A percentile compares a stretch with the other conserved stretches of the same genome.
Evolutionary conservation across 352 stramenopile genomes (phyloP).

Genomic region (Globisporangium camurandrum): DNA sequence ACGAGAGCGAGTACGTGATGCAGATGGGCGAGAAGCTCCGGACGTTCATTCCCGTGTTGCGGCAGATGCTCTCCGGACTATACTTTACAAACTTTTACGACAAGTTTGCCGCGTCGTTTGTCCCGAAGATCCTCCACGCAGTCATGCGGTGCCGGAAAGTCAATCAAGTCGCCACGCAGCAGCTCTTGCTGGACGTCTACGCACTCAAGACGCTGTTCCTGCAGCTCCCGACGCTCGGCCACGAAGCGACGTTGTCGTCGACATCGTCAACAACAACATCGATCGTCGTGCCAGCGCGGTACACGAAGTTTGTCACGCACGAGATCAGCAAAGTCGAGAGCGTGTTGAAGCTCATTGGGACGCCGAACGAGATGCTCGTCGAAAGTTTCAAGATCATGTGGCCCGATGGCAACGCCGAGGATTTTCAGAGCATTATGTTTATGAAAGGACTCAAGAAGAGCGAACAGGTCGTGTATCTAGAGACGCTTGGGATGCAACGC

Average conservation of each 20-base stretch:
- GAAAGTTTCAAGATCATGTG: constrained; percentile 97
- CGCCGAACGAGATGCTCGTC: constrained; percentile 92
- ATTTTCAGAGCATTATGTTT: constrained; percentile 93
- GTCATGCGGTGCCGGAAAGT: constrained; percentile 91
- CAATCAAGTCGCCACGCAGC: constrained; percentile 95
- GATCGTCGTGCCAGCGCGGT: constrained; percentile 84
- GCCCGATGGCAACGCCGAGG: constrained; percentile 87
- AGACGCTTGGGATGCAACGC: constrained; percentile 60
- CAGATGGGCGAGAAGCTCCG: constrained; percentile 91
- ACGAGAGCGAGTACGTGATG: constrained; percentile 94
- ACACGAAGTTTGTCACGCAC: constrained; percentile 96
- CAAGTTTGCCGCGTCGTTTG: constrained; percentile 93
- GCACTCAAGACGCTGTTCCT: constrained; percentile 96
- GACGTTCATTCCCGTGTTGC: constrained; percentile 87
- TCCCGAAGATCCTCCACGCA: constrained; percentile 83
- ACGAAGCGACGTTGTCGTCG: constrained; percentile 32
- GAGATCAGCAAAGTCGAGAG: constrained; percentile 95
- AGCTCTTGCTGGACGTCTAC: constrained; percentile 97
- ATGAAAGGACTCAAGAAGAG: constrained; percentile 90
- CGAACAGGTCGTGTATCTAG: constrained; percentile 51
- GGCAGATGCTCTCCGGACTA: constrained; percentile 82
- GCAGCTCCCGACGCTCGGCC: constrained; percentile 85
- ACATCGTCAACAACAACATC: constrained; percentile 22
- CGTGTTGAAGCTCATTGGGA: constrained; percentile 97
- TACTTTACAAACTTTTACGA: constrained; percentile 99